A percentile compares a stretch with the other conserved stretches of the same genome.
phyloP scores from a whole-genome alignment of 2,329 filamentous ascomycete species.

The Colletotrichum musicola region DNA sequence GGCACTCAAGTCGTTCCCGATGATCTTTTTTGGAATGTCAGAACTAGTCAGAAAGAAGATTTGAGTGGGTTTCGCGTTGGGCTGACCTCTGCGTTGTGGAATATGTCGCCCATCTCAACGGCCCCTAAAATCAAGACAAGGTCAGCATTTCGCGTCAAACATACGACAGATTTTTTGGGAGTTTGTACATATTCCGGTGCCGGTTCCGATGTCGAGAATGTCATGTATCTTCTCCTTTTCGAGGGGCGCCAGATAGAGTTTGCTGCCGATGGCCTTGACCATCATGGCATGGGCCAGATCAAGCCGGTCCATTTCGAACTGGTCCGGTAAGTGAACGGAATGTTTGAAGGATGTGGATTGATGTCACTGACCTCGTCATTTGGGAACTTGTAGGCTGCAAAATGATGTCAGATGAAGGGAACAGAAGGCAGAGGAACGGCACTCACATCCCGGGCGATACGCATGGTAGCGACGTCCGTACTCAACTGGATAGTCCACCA shows the following conservation, averaged over 20 bases:
- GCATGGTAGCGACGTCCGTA: slow-evolving; percentile 30
- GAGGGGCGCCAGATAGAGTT: slow-evolving; percentile 47
- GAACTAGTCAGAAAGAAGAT: not conserved
- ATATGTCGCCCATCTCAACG: slow-evolving; percentile 52
- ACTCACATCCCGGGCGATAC: slow-evolving; percentile 36
- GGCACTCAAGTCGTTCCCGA: slow-evolving; percentile 47
- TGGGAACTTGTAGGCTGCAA: slow-evolving; percentile 39
- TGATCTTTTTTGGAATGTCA: slow-evolving; percentile 35
- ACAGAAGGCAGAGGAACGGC: not conserved
- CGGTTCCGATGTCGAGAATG: slow-evolving; percentile 58
- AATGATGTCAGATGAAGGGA: not conserved
- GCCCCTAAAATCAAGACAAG: slow-evolving; percentile 43
- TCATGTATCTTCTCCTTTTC: slow-evolving; percentile 45
- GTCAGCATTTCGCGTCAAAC: not conserved
- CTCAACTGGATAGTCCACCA: slow-evolving; percentile 11
- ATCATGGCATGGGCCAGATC: slow-evolving; percentile 53
- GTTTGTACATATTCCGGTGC: slow-evolving; percentile 54
- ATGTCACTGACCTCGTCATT: slow-evolving; percentile 55
- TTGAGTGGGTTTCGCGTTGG: not conserved
- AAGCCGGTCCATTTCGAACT: slow-evolving; percentile 49
- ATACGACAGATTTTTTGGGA: not conserved
- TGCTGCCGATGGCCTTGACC: slow-evolving; percentile 43
- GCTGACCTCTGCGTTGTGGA: slow-evolving; percentile 44
- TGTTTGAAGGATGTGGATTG: too few relatives aligned
- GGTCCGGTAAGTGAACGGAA: not conserved